Evolutionary conservation across 106 monocot genomes (phyloP).

Genomic region (Posidonia australis): DNA sequence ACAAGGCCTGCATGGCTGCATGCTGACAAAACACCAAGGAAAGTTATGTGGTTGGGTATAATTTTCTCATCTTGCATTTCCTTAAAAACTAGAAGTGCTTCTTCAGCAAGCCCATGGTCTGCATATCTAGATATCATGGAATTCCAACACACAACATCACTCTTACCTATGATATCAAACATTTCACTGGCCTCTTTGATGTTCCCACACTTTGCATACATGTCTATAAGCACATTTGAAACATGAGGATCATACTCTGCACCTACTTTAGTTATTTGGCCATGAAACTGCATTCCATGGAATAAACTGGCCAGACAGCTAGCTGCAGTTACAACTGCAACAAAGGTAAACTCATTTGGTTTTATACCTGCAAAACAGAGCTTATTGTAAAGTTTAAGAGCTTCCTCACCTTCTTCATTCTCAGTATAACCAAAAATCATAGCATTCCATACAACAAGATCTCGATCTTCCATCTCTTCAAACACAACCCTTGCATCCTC

Average conservation of each 20-base stretch:
- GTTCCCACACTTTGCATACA: slow-evolving; percentile 87
- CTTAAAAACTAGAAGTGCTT: slow-evolving; percentile 46
- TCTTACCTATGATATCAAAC: slow-evolving; percentile 24
- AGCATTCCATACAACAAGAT: slow-evolving; percentile 83
- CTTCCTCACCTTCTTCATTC: slow-evolving; percentile 55
- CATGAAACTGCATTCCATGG: slow-evolving; percentile 54
- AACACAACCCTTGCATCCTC: slow-evolving; percentile 66
- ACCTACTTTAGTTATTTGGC: slow-evolving; percentile 55
- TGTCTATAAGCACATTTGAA: slow-evolving; percentile 69
- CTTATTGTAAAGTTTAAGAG: slow-evolving; percentile 40
- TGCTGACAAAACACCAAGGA: slow-evolving; percentile 70
- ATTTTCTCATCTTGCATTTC: slow-evolving; percentile 36
- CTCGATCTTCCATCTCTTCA: slow-evolving; percentile 48
- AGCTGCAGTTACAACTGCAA: slow-evolving; percentile 49
- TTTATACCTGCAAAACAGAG: slow-evolving; percentile 23
- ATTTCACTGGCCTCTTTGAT: slow-evolving; percentile 50
- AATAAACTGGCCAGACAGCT: slow-evolving; percentile 48
- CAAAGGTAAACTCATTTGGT: slow-evolving; percentile 62
- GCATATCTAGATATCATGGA: slow-evolving; percentile 82
- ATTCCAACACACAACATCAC: slow-evolving; percentile 77
- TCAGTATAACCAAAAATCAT: slow-evolving; percentile 65
- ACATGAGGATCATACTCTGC: slow-evolving; percentile 46
- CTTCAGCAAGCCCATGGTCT: slow-evolving; percentile 62
- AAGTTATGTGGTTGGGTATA: slow-evolving; percentile 64
- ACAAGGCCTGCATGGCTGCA: slow-evolving; percentile 71